Base-by-base conservation (phyloP, 2,329 filamentous ascomycete genomes). In the Penicillium olsonii region DNA sequence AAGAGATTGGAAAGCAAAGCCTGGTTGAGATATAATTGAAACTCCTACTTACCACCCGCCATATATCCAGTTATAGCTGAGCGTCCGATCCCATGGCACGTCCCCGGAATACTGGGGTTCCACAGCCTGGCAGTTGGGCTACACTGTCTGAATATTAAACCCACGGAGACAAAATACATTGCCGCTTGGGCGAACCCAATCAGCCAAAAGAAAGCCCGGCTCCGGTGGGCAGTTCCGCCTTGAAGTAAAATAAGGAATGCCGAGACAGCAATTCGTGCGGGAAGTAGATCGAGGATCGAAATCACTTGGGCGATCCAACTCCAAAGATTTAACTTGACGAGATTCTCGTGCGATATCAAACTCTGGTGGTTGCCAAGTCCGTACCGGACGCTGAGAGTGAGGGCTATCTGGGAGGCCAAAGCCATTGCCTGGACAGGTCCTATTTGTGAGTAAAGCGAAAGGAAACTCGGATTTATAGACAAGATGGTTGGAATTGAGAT, bases 321-420 rank as follows among this genome's bases (percentile, higher is more conserved):
- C 55, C 55, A 60, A 1, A 56, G 42, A 19, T 54, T 60, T 12
- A 47, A 43, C n/a, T 51, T 31, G 12, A 56, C 46, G 14, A 58
- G 37, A 8, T 52, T 20, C 15, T 45, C 5, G 7, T 45, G 33
- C 2, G 44, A 42, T 3, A 57, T 38, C 2, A 49, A 20, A 7
- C 24, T 19, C 27, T 56, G 50, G n/a, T 60, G 55, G n/a, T 47
- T 53, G 14, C 55, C 53, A 7, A 60, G 50, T 15, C 55, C 57
- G 24, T 52, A 54, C 6, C 14, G 20, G 8, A 54, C 53, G 37
- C 57, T 60, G 10, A 55, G 43, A 1, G 57, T 60, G 45, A 60
- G 51, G 3, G 34, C 44, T 18, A 38, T 31, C 34, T 60, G 55
- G 1, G 53, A 47, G 2, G 29, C 48, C 3, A 60, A n/a, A 19